Conservation (phyloP, 495 filamentous ascomycete species). For the Stereocaulon alpinum region DNA sequence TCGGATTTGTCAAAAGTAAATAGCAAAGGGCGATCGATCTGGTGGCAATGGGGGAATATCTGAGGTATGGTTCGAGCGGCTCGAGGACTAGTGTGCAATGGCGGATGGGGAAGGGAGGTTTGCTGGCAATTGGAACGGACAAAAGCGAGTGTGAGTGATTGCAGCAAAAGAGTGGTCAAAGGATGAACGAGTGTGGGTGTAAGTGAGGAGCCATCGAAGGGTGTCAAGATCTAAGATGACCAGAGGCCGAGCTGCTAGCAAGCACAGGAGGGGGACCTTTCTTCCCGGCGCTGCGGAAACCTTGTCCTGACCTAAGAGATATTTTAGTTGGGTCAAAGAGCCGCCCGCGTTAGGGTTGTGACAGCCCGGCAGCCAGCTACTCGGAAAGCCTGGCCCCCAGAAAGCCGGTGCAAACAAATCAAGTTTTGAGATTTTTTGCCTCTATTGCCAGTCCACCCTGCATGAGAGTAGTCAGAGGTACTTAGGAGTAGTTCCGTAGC, state of each 20-base stretch:
- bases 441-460: not conserved
- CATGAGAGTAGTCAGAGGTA: no score
- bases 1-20: not conserved
- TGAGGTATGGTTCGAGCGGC: conserved; percentile 11
- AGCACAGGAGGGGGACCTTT: no score
- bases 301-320: not conserved
- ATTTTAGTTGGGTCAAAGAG: conserved; percentile 1
- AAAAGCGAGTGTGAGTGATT: conserved; percentile 4
- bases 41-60: not conserved
- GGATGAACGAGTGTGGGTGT: conserved; percentile 11
- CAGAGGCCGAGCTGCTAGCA: not conserved
- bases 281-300: conserved; percentile 1
- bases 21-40: not conserved
- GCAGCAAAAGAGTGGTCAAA: not conserved
- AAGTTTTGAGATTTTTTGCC: not conserved
- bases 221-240: not conserved
- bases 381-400: conserved; percentile 7
- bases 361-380: conserved; percentile 4
- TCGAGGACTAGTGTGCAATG: conserved; percentile 1
- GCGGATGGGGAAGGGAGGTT: not conserved
- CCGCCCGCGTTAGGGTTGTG: conserved; percentile 1
- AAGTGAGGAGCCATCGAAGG: not conserved
- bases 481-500: not conserved
- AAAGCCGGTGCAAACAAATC: conserved; percentile 6
- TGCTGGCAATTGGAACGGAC: not conserved